These are phyloP conservation scores for Scytalidium lignicola DNA, from an alignment of 2,329 filamentous ascomycete species.

Conservation along the genomic window DNA sequence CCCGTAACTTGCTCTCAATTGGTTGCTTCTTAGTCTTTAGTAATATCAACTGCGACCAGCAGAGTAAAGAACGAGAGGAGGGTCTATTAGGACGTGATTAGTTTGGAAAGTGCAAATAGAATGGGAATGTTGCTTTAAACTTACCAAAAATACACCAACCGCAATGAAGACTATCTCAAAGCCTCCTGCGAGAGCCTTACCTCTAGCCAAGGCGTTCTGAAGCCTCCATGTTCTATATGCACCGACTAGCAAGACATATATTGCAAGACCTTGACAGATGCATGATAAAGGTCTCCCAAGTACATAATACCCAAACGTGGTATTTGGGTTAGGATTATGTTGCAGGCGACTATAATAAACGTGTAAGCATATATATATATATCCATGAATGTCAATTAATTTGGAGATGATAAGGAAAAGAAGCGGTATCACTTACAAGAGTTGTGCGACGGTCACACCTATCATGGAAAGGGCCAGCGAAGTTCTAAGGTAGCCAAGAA, in stretches of 20 bases:
- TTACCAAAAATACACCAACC: conserved; percentile 40
- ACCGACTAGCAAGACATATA: conserved; percentile 43
- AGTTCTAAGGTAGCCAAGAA: conserved; percentile 67
- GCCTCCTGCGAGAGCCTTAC: conserved; percentile 52
- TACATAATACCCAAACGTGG: conserved; percentile 50
- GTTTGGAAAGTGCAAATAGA: conserved; percentile 2
- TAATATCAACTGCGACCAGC: conserved; percentile 23
- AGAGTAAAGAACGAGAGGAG: conserved; percentile 23
- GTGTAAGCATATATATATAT: conserved; percentile 11
- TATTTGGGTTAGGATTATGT: conserved; percentile 27
- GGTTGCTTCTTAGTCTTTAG: conserved; percentile 13
- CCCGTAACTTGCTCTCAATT: neutral
- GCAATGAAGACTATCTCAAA: conserved; percentile 52
- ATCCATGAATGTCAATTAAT: conserved; percentile 8
- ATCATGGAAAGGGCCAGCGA: conserved; percentile 64
- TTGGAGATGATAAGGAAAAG: conserved; percentile 22
- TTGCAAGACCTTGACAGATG: conserved; percentile 35
- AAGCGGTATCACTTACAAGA: conserved; percentile 41
- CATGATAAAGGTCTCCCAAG: conserved; percentile 55
- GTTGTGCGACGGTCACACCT: conserved; percentile 60
- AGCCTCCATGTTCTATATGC: conserved; percentile 55
- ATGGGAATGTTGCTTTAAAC: conserved; percentile 19
- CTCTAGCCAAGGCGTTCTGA: conserved; percentile 52
- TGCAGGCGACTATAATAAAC: conserved; percentile 42
- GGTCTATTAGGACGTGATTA: conserved; percentile 12